A percentile compares a stretch with the other conserved stretches of the same genome.
Conservation (phyloP, 2,329 filamentous ascomycete species). For the Aspergillus chevalieri region DNA sequence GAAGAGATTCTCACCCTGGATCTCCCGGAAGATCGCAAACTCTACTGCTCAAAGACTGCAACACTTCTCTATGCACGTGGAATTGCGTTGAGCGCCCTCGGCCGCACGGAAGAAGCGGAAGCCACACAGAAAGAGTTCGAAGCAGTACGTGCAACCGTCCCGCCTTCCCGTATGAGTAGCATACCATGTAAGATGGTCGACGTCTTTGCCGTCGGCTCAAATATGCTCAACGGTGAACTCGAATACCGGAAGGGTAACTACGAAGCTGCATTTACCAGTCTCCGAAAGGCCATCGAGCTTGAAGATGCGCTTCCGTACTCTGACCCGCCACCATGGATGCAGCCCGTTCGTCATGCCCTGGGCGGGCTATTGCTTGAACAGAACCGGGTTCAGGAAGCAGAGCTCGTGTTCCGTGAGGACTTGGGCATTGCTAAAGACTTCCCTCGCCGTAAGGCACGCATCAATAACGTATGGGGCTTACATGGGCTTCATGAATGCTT, state of each 20-base stretch:
- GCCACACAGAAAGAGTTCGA: conserved; percentile 46
- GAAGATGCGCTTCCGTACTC: conserved; percentile 61
- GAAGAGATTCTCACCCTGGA: conserved; percentile 53
- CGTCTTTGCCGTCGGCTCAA: conserved; percentile 55
- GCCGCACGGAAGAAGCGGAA: conserved; percentile 48
- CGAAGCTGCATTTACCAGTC: conserved; percentile 51
- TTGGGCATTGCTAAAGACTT: conserved; percentile 49
- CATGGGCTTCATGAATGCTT: conserved; percentile 67
- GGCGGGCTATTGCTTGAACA: conserved; percentile 63
- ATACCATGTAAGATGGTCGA: conserved; percentile 51
- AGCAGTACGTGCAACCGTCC: conserved; percentile 46
- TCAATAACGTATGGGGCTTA: conserved; percentile 68
- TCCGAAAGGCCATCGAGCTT: conserved; percentile 52
- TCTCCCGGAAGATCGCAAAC: conserved; percentile 49
- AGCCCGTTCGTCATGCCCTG: conserved; percentile 62
- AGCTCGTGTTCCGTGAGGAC: conserved; percentile 53
- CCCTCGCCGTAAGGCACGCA: conserved; percentile 55
- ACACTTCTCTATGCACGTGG: conserved; percentile 61
- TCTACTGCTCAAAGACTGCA: conserved; percentile 64
- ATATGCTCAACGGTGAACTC: conserved; percentile 66
- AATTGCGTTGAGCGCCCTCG: conserved; percentile 56
- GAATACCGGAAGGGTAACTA: conserved; percentile 58
- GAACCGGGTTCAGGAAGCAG: conserved; percentile 48
- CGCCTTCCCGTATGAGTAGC: conserved; percentile 56
- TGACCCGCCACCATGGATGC: conserved; percentile 73